Percentiles rank a stretch among this genome's conserved stretches.
phyloP scores from a whole-genome alignment of 805 yeast species.

The Lachancea dasiensis region DNA sequence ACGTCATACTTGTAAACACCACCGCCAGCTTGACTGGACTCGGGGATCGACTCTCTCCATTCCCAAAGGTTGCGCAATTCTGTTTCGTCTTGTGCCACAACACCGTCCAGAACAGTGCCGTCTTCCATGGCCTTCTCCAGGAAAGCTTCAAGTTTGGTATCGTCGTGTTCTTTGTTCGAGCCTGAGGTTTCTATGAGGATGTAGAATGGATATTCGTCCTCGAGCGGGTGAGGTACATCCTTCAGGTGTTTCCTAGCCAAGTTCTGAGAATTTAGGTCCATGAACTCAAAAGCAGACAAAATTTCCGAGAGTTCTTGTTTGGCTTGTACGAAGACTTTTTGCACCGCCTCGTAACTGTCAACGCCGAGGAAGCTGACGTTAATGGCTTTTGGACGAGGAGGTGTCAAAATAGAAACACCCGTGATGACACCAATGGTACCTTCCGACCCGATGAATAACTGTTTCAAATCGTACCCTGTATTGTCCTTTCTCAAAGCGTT shows the following conservation, averaged over 20 bases:
- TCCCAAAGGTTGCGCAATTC: conserved; percentile 81
- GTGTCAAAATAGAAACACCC: conserved; percentile 84
- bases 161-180: conserved; percentile 88
- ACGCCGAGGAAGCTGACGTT: conserved; percentile 88
- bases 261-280: conserved; percentile 69
- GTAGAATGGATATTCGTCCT: conserved; percentile 78
- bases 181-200: conserved; percentile 91
- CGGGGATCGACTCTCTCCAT: conserved; percentile 94
- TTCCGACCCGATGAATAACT: conserved; percentile 87
- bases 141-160: conserved; percentile 78
- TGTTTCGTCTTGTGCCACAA: conserved; percentile 90
- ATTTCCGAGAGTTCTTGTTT: conserved; percentile 76
- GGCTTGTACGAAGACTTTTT: conserved; percentile 71
- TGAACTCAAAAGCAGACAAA: conserved; percentile 87
- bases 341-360: conserved; percentile 76
- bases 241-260: conserved; percentile 58
- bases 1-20: conserved; percentile 98
- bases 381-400: conserved; percentile 77
- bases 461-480: conserved; percentile 92
- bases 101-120: conserved; percentile 85
- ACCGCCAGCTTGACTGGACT: conserved; percentile 76
- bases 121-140: conserved; percentile 80
- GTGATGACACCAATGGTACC: conserved; percentile 90
- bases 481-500: conserved; percentile 87
- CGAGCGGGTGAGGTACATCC: conserved; percentile 64